phyloP scores from a whole-genome alignment of 257 asterid genomes.

The Ilex asprella region DNA sequence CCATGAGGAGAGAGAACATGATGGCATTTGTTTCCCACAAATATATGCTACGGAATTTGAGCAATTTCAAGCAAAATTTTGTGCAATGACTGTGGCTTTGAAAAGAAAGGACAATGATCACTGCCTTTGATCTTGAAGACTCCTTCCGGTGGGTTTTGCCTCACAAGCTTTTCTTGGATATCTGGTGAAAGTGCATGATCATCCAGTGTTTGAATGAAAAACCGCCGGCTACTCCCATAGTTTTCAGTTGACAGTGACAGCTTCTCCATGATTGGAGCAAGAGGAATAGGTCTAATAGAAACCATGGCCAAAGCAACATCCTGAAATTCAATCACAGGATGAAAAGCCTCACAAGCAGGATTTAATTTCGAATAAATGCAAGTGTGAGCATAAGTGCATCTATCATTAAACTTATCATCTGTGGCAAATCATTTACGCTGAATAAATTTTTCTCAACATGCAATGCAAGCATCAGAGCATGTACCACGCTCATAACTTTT shows the following conservation, averaged over 20 bases:
- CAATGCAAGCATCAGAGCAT: too few species aligned
- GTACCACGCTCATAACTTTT: too few species aligned
- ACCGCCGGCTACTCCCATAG: slow-evolving; percentile 69
- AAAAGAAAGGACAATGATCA: slow-evolving; percentile 97
- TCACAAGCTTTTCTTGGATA: slow-evolving; percentile 87
- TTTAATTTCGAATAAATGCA: too few species aligned
- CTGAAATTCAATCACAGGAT: slow-evolving; percentile 25
- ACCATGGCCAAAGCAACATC: slow-evolving; percentile 93
- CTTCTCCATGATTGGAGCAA: slow-evolving; percentile 85
- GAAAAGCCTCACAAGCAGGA: background rate
- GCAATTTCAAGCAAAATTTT: slow-evolving; percentile 85
- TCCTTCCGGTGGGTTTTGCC: slow-evolving; percentile 89
- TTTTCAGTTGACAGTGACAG: slow-evolving; percentile 61
- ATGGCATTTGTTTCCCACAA: too few species aligned
- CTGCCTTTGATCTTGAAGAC: slow-evolving; percentile 93
- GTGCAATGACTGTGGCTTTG: slow-evolving; percentile 90
- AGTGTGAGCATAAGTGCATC: too few species aligned
- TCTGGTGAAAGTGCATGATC: slow-evolving; percentile 90
- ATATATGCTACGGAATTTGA: slow-evolving; percentile 49
- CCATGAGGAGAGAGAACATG: too few species aligned
- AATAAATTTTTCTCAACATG: too few species aligned
- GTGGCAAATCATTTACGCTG: too few species aligned
- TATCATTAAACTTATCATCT: too few species aligned
- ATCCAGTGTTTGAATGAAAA: slow-evolving; percentile 75
- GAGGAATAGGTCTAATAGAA: slow-evolving; percentile 82